Base-by-base conservation (phyloP, 192 early-diverging fungal genomes). In the Entomortierella lignicola region DNA sequence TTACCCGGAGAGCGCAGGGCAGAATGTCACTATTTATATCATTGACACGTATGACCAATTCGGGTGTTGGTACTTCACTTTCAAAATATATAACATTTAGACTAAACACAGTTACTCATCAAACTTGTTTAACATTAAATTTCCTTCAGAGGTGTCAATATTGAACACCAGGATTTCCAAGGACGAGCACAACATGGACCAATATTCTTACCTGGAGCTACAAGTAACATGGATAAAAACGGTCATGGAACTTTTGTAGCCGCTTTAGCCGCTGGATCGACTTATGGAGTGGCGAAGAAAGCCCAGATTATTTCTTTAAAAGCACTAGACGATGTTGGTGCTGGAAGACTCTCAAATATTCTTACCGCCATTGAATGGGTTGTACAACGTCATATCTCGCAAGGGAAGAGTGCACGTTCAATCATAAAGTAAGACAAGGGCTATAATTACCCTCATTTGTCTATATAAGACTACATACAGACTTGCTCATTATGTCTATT, bases 221-320 rank as follows among this genome's bases (percentile, higher is more conserved):
- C 34, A 11, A 79, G 82, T 21, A 72, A 56, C 20, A 29, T 31
- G 0, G 88, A 90, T 66, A 53, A 39, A 15, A 82, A 88, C 52
- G 88, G 88, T 8, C 88, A 90, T 55, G 88, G 88, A 1, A 90
- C 88, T 0, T 89, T 89, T 77, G 87, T 88, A n/a, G 89, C 88
- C 8, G 89, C 82, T 20, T 63, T 89, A 17, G 84, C 85, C 26
- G 82, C 81, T 21, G 89, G 89, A 4, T 69, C 77, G 2, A 77
- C 71, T 0, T 90, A 88, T 60, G 89, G 89, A 39, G 89, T 90
- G 2, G 89, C 89, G 6, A 90, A 90, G 57, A 77, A 85, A 26
- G 85, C 84, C 0, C 59, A 72, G 4, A 71, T 90, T 52, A 80
- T 90, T 0, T 85, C 88, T 15, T 79, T 90, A 26, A 90, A 89